A percentile compares a stretch with the other conserved stretches of the same genome.
These are phyloP conservation scores for Lippia alba DNA, from an alignment of 305 asterid genomes.

Conservation along the genomic window DNA sequence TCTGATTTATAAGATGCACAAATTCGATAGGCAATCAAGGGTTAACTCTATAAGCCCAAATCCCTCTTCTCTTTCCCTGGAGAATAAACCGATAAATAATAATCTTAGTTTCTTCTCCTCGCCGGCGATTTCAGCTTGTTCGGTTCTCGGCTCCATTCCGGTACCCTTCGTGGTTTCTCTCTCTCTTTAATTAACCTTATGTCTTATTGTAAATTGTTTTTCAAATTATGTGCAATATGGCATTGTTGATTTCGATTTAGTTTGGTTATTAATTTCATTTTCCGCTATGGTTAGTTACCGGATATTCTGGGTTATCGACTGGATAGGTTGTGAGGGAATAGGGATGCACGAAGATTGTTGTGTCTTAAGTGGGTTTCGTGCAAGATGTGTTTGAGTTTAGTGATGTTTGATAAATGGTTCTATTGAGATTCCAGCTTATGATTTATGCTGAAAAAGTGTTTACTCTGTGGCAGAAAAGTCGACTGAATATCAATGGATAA, in stretches of 20 bases:
- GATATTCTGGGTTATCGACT: background rate
- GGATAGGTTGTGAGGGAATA: constrained; percentile 15
- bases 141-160: constrained; percentile 26
- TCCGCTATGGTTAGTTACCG: background rate
- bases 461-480: background rate
- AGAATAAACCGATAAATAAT: background rate
- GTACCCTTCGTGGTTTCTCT: constrained; percentile 19
- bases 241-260: constrained; percentile 26
- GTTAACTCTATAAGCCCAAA: too few relatives aligned
- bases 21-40: too few relatives aligned
- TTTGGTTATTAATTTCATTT: constrained; percentile 1
- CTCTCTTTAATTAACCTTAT: background rate
- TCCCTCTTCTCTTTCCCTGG: background rate
- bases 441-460: background rate
- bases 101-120: constrained; percentile 4
- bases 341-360: background rate
- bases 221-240: constrained; percentile 5
- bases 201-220: background rate
- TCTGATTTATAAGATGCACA: too few relatives aligned
- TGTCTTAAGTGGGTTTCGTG: background rate
- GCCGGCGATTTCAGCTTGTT: constrained; percentile 22
- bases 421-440: background rate
- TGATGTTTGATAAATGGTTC: background rate
- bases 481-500: background rate
- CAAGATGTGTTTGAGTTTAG: constrained; percentile 19